Base-by-base conservation (phyloP, 108 stramenopile species). In the Nitzschia palea region DNA sequence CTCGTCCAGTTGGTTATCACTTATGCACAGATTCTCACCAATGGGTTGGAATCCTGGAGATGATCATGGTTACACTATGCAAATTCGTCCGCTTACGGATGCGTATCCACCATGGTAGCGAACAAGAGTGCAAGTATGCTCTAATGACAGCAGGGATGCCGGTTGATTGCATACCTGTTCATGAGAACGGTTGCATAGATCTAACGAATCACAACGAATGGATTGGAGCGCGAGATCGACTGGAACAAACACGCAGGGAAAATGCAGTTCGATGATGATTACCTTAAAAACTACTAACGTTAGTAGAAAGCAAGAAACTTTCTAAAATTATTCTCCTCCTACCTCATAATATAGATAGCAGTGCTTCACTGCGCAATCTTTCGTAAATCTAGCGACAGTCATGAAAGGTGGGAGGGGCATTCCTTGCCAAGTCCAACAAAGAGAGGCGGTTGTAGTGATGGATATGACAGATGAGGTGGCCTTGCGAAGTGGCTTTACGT, bases 51-150 rank as follows among this genome's bases (percentile, higher is more conserved):
- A 73, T 62, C 23, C 32, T 73, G 25, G 55, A 64, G 37, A 73
- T 65, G 55, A 44, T 73, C 23, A 56, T 73, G 55, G 55, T 54
- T 0, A 65, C 71, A 0, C 26, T 64, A 26, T 65, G 63, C 55
- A 68, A 63, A 29, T 55, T 64, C 33, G 61, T 68, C 12, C 67
- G 74, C 25, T 33, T 76, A 25, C 67, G 74, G 34, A 68, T 76
- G 61, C 51, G 74, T 22, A 55, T 73, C 50, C 71, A 73, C 40
- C 55, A 73, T 55, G 71, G 58, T 6, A 62, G 58, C 31, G 70
- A 71, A 23, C 60, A 62, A 14, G 70, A 71, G 37, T 71, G 70
- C 61, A 61, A 61, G 47, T 71, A 71, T 36, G 57, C 44, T 15
- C 52, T 71, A 5, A 62, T 71, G 70, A 71, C 70, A 4, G 48